Conservation (phyloP, 2,329 filamentous ascomycete species). For the Plenodomus biglobosus region DNA sequence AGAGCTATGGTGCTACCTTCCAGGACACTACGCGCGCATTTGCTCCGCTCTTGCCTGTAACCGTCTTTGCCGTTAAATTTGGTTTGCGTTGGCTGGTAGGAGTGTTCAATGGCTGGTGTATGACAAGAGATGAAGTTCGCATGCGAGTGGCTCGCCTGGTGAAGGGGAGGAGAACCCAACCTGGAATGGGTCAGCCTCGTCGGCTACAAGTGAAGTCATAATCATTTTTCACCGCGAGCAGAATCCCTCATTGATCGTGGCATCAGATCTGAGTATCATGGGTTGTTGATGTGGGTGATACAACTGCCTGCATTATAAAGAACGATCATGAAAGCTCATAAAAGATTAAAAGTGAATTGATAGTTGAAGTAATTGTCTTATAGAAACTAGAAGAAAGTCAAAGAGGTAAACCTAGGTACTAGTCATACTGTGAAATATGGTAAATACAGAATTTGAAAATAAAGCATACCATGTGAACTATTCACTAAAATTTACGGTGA, state of each 20-base stretch:
- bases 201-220: neutral
- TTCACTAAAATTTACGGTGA: too few species aligned
- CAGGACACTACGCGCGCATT: conserved; percentile 36
- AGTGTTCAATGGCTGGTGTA: neutral
- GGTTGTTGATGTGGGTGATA: neutral
- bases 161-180: neutral
- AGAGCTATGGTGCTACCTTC: conserved; percentile 41
- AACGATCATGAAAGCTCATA: too few species aligned
- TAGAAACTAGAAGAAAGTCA: too few species aligned
- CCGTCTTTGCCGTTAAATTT: neutral
- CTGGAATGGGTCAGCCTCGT: neutral
- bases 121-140: neutral
- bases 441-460: too few species aligned
- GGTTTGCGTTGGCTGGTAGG: neutral
- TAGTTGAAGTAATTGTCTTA: too few species aligned
- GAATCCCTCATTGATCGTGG: neutral
- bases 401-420: too few species aligned
- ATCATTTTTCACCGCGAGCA: neutral
- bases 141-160: neutral
- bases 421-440: too few species aligned
- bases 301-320: too few species aligned
- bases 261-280: neutral
- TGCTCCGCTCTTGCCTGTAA: conserved; percentile 26
- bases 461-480: too few species aligned
- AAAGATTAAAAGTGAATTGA: too few species aligned